Evolutionary conservation across 495 filamentous ascomycete species (phyloP), one percentile per base, ranked within the genome.

Genomic region (Penicillium argentinense): DNA sequence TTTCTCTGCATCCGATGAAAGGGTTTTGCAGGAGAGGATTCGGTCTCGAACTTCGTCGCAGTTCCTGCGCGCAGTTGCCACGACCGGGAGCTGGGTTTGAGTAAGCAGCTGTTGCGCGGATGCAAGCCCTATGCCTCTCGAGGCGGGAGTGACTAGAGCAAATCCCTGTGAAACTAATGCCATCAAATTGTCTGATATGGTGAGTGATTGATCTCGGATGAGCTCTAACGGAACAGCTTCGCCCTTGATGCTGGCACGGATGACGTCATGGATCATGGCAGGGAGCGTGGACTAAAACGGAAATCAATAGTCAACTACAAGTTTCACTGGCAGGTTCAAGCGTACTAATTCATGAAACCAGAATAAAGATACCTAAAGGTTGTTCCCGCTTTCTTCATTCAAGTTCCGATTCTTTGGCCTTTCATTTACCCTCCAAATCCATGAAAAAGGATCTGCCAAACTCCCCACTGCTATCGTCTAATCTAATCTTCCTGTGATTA

Each of bases 61-160:
- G 45, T 87, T 75, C 14, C 66, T 74, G 23, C 89, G 77, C 17
- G 84, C 79, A 16, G 87, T 92, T 19, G 85, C 86, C 9, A 92
- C 73, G 22, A 93, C 73, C 3, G 88, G 88, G 9, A 85, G 65
- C 5, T 69, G 66, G 17, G 87, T 89, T 13, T 73, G 79, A 39
- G 69, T 64, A 11, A 93, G 75, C 9, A 95, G 70, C 26, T 83
- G 77, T 4, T 82, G 78, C 4, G 85, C 80, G 12, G 95, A 69
- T 19, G 84, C 80, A 51, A 88, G 75, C 14, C 87, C 88, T 51
- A 93, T 81, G 11, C 89, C 89, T 17, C 86, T 74, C 9, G 84
- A 89, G 9, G 87, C 79, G 0, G 89, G 89, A 14, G 80, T 67
- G 0, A 72, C 64, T 14, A 74, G 13, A 2, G 57, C 60, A 36